These are phyloP conservation scores for Metschnikowia bowlesiae DNA, from an alignment of 805 yeast genomes.

Conservation along the genomic window DNA sequence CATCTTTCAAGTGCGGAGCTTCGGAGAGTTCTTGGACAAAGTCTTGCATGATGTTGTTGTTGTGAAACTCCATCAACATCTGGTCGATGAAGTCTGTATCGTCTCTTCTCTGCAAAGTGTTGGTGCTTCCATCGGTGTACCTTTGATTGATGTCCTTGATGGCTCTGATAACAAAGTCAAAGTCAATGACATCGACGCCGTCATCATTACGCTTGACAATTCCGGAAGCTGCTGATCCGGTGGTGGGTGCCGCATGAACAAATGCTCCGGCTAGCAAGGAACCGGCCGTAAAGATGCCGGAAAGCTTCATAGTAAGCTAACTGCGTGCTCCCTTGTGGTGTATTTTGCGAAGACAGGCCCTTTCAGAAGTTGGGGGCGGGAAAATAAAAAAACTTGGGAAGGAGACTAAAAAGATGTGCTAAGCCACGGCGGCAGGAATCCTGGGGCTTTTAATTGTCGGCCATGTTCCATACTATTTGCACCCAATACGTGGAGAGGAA, in stretches of 20 bases:
- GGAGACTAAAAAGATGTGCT: background rate
- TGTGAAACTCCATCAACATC: slow-evolving; percentile 16
- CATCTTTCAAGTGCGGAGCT: slow-evolving; percentile 14
- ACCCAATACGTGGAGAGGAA: slow-evolving; percentile 11
- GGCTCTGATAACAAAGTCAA: slow-evolving; percentile 12
- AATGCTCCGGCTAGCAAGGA: slow-evolving; percentile 17
- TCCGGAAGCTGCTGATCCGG: slow-evolving; percentile 9
- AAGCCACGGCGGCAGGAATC: slow-evolving; percentile 6
- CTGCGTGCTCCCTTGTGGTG: background rate
- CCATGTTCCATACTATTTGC: slow-evolving; percentile 5
- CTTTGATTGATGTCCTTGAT: slow-evolving; percentile 12
- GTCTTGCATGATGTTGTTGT: slow-evolving; percentile 13
- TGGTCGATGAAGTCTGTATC: slow-evolving; percentile 14
- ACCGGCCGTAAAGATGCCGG: slow-evolving; percentile 16
- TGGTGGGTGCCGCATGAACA: slow-evolving; percentile 22
- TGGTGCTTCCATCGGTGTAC: slow-evolving; percentile 7
- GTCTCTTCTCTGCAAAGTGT: slow-evolving; percentile 13
- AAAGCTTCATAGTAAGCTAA: slow-evolving; percentile 18
- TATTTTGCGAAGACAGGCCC: background rate
- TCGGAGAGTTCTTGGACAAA: slow-evolving; percentile 17
- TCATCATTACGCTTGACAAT: slow-evolving; percentile 12
- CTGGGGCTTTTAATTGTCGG: slow-evolving; percentile 5
- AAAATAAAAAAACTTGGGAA: background rate
- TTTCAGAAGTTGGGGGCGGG: background rate
- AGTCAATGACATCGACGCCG: slow-evolving; percentile 14